Conservation (phyloP, 129 eudicot genomes). For the Chrysanthemum seticuspe region DNA sequence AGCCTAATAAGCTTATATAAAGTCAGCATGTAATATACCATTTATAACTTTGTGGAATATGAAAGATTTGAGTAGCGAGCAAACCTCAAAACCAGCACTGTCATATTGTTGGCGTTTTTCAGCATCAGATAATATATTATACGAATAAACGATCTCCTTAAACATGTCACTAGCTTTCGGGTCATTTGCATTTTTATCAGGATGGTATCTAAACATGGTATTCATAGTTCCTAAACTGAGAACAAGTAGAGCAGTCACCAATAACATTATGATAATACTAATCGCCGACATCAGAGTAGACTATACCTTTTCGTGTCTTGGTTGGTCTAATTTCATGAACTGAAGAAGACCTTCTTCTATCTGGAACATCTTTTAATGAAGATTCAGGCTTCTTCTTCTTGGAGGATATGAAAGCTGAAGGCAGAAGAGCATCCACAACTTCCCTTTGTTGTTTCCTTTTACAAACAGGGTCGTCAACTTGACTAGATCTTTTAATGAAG, state of each 20-base stretch:
- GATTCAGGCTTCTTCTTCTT: conserved; percentile 66
- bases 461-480: conserved; percentile 34
- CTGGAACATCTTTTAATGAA: conserved; percentile 44
- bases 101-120: conserved; percentile 84
- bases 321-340: no score
- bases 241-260: no score
- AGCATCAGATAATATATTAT: conserved; percentile 81
- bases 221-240: no score
- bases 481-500: conserved; percentile 36
- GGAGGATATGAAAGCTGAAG: conserved; percentile 78
- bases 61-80: background rate
- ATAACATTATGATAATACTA: no score
- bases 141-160: conserved; percentile 85
- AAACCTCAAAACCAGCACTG: conserved; percentile 86
- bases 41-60: background rate
- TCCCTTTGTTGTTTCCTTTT: conserved; percentile 91
- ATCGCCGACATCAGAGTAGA: no score
- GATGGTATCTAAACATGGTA: conserved; percentile 66
- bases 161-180: conserved; percentile 77
- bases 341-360: conserved; percentile 47
- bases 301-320: no score
- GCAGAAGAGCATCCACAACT: conserved; percentile 91
- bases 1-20: conserved; percentile 46
- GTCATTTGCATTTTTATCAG: conserved; percentile 89
- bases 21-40: background rate